Percentiles rank a stretch among this genome's conserved stretches.
phyloP scores from a whole-genome alignment of 2,329 filamentous ascomycete species.

The Pezicula neosporulosa region DNA sequence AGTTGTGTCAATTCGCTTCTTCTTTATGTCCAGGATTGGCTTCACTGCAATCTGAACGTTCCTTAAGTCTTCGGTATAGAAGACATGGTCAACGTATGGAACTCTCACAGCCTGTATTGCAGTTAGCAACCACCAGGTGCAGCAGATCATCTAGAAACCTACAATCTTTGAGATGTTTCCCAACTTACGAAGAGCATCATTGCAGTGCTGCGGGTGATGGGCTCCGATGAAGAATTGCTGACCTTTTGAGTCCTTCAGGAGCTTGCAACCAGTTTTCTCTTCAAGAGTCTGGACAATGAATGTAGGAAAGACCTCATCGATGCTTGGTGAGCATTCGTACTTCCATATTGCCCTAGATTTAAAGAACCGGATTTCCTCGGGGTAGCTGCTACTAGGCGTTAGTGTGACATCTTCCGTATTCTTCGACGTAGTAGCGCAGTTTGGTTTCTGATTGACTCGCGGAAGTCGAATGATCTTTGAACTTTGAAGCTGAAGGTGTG shows the following conservation, averaged over 20 bases:
- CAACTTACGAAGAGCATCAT: conserved; percentile 18
- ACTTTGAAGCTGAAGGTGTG: conserved; percentile 11
- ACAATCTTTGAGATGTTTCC: conserved; percentile 21
- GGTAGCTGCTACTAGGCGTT: not conserved
- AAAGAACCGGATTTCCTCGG: conserved; percentile 9
- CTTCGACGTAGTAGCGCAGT: conserved; percentile 7
- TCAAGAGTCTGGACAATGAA: conserved; percentile 8
- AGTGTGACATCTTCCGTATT: not conserved
- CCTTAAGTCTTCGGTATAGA: conserved; percentile 19
- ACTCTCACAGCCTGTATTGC: not conserved
- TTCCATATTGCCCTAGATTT: conserved; percentile 10
- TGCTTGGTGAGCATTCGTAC: not conserved
- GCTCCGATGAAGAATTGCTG: conserved; percentile 16
- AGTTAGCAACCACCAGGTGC: not conserved
- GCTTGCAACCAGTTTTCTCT: conserved; percentile 15
- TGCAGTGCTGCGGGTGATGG: conserved; percentile 4
- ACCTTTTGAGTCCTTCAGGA: conserved; percentile 12
- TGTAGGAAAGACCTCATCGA: conserved; percentile 12
- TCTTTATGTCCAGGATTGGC: conserved; percentile 15
- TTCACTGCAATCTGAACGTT: conserved; percentile 16
- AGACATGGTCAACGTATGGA: conserved; percentile 13
- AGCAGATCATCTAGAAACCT: conserved; percentile 1
- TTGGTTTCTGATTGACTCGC: not conserved
- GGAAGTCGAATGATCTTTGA: conserved; percentile 11
- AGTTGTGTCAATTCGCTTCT: conserved; percentile 20